A percentile compares a stretch with the other conserved stretches of the same genome.
Evolutionary conservation across 768 basidiomycete genomes (phyloP).

Genomic region (Kwoniella sp.): DNA sequence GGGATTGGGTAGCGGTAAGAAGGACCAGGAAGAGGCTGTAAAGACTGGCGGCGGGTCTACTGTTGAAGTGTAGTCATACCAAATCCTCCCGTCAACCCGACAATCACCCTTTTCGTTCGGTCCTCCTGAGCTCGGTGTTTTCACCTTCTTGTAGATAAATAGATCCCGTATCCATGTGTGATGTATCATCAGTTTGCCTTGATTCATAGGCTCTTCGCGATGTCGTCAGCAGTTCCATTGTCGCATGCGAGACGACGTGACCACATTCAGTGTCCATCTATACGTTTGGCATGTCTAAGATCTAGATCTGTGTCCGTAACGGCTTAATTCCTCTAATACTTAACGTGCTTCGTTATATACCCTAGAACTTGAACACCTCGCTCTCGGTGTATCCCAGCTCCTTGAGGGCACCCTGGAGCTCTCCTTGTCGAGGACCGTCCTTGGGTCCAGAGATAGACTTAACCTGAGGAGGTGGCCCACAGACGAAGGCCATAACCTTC

Average conservation of each 20-base stretch:
- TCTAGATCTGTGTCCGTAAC: not conserved
- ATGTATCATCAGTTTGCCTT: not conserved
- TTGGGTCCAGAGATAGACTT: constrained; percentile 85
- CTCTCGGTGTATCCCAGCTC: constrained; percentile 81
- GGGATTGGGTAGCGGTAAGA: not conserved
- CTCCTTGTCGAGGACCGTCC: constrained; percentile 82
- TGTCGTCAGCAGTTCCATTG: not conserved
- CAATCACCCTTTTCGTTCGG: too few relatives aligned
- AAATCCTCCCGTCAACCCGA: too few relatives aligned
- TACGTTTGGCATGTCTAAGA: not conserved
- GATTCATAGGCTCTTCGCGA: not conserved
- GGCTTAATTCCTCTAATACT: not conserved
- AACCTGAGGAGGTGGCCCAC: constrained; percentile 86
- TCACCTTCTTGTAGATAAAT: not conserved
- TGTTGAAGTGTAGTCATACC: constrained; percentile 3
- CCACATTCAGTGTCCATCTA: not conserved
- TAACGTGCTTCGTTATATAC: too few relatives aligned
- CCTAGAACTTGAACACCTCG: constrained; percentile 67
- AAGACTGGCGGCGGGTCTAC: constrained; percentile 12
- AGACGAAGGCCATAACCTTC: constrained; percentile 86
- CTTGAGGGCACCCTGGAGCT: constrained; percentile 77
- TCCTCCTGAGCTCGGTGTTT: not conserved
- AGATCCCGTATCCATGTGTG: not conserved
- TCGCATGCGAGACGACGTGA: too few relatives aligned
- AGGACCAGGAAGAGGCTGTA: constrained; percentile 4